Conservation (phyloP, 768 basidiomycete species). For the Clitopilus hobsonii region DNA sequence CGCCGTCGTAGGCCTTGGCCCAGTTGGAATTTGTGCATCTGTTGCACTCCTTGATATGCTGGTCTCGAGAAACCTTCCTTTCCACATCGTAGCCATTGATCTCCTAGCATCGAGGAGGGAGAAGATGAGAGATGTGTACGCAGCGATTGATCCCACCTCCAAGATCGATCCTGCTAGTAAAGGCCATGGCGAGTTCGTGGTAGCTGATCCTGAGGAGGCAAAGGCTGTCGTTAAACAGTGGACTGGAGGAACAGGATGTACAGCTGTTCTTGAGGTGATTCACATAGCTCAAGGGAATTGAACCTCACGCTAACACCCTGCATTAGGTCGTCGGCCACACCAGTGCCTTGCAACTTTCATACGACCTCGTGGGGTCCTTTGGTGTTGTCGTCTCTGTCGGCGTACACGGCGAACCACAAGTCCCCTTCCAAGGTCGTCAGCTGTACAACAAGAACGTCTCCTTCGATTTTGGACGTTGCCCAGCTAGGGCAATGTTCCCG, state of each 20-base stretch:
- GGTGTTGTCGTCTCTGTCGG: conserved; percentile 75
- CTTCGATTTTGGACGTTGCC: conserved; percentile 78
- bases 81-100: conserved; percentile 63
- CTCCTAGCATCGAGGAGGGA: conserved; percentile 49
- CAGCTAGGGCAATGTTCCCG: conserved; percentile 74
- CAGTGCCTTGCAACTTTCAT: conserved; percentile 58
- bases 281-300: neutral
- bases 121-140: conserved; percentile 57
- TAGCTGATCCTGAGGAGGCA: conserved; percentile 46
- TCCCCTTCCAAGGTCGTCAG: conserved; percentile 54
- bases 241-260: conserved; percentile 58
- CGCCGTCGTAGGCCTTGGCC: conserved; percentile 72
- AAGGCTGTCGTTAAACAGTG: conserved; percentile 43
- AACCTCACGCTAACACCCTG: neutral
- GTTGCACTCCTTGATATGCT: conserved; percentile 63
- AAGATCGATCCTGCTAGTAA: conserved; percentile 34
- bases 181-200: conserved; percentile 43
- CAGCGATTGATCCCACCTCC: conserved; percentile 37
- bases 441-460: conserved; percentile 78
- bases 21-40: conserved; percentile 70
- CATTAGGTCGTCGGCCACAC: conserved; percentile 65
- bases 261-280: conserved; percentile 60
- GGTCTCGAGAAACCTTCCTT: conserved; percentile 36
- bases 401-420: conserved; percentile 49
- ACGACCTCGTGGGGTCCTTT: conserved; percentile 69